These are phyloP conservation scores for Zymoseptoria crescenta DNA, from an alignment of 2,329 filamentous ascomycete genomes.

Conservation along the genomic window DNA sequence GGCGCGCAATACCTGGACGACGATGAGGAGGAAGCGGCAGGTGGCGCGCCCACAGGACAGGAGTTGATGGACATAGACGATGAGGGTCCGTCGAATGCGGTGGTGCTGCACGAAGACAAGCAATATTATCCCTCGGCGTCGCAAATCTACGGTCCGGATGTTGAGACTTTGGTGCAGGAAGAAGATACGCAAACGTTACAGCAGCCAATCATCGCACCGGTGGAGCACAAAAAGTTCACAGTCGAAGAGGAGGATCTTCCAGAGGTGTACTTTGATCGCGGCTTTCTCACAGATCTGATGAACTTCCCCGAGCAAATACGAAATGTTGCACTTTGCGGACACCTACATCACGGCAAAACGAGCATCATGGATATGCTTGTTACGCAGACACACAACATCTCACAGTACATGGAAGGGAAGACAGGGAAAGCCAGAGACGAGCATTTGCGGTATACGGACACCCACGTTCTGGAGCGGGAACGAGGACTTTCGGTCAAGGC, in stretches of 20 bases:
- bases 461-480: conserved; percentile 81
- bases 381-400: conserved; percentile 84
- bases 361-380: conserved; percentile 98
- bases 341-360: conserved; percentile 96
- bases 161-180: conserved; percentile 92
- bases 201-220: conserved; percentile 85
- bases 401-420: conserved; percentile 68
- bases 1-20: conserved; percentile 76
- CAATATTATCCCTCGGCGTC: conserved; percentile 98
- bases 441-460: conserved; percentile 89
- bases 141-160: conserved; percentile 88
- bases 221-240: conserved; percentile 92
- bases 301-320: conserved; percentile 91
- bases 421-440: conserved; percentile 77
- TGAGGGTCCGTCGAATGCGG: conserved; percentile 86
- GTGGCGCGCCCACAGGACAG: conserved; percentile 52
- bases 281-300: conserved; percentile 93
- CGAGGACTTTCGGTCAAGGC: conserved; percentile 87
- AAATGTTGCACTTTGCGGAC: conserved; percentile 85
- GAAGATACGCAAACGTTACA: conserved; percentile 91
- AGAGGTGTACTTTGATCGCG: conserved; percentile 75
- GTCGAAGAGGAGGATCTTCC: conserved; percentile 91
- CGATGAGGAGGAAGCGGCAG: conserved; percentile 51
- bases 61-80: conserved; percentile 92
- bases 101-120: conserved; percentile 98